Conservation (phyloP, 1,284 basidiomycete genomes). For the Ganoderma lingzhi region DNA sequence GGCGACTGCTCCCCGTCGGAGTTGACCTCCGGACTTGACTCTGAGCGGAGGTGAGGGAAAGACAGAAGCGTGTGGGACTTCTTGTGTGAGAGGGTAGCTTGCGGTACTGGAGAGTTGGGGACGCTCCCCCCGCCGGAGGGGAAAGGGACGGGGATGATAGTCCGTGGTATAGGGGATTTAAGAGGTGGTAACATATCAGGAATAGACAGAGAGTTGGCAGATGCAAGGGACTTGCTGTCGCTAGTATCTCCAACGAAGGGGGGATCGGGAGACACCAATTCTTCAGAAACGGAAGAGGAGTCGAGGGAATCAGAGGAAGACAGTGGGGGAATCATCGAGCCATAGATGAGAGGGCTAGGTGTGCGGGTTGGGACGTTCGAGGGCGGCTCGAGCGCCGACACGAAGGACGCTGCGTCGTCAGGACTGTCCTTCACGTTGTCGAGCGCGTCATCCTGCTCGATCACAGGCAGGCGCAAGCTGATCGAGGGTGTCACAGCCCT, state of each 20-base stretch:
- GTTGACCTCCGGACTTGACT: conserved; percentile 30
- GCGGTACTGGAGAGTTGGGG: conserved; percentile 41
- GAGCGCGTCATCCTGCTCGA: conserved; percentile 27
- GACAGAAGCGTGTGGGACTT: conserved; percentile 51
- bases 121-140: conserved; percentile 46
- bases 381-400: conserved; percentile 44
- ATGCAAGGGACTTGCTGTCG: conserved; percentile 24
- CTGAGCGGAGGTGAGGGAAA: conserved; percentile 39
- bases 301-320: conserved; percentile 56
- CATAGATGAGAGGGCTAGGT: conserved; percentile 45
- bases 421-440: conserved; percentile 27
- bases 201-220: conserved; percentile 36
- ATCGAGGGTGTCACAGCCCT: conserved; percentile 15
- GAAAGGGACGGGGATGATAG: conserved; percentile 44
- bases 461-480: conserved; percentile 27
- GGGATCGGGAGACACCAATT: conserved; percentile 43
- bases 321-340: conserved; percentile 48
- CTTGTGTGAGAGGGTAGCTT: conserved; percentile 43
- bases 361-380: conserved; percentile 47
- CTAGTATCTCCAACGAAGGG: conserved; percentile 33
- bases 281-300: conserved; percentile 51
- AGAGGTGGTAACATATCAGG: conserved; percentile 42
- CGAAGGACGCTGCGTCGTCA: conserved; percentile 42
- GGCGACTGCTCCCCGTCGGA: conserved; percentile 12
- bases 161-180: conserved; percentile 27